Percentiles rank a stretch among this genome's conserved stretches.
These are phyloP conservation scores for Agroathelia rolfsii DNA, from an alignment of 1,284 basidiomycete species.

Conservation along the genomic window DNA sequence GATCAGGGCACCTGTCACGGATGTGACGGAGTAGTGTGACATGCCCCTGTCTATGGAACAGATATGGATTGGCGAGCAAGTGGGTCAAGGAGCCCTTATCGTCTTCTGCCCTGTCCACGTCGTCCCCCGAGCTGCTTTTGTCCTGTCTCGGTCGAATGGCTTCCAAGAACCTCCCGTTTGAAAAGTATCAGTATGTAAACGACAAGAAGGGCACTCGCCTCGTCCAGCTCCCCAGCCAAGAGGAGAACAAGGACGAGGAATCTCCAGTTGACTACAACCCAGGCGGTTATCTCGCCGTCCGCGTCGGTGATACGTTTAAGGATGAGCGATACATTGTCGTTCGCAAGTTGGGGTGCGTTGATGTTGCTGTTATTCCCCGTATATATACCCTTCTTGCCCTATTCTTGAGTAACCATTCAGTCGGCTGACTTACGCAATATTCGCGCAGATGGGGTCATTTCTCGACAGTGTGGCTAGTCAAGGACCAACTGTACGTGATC, in stretches of 20 bases:
- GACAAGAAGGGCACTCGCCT: conserved; percentile 59
- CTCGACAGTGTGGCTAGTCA: conserved; percentile 77
- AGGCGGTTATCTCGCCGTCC: conserved; percentile 74
- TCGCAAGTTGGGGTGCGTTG: conserved; percentile 69
- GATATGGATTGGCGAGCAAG: too few species aligned
- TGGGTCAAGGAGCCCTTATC: too few species aligned
- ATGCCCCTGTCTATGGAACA: too few species aligned
- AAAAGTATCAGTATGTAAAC: conserved; percentile 66
- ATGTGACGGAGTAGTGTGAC: too few species aligned
- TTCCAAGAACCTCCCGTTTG: conserved; percentile 52
- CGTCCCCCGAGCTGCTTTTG: too few species aligned
- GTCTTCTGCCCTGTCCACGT: too few species aligned
- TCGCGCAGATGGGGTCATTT: conserved; percentile 79
- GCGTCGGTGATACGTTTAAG: conserved; percentile 73
- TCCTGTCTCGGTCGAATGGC: conserved; percentile 13
- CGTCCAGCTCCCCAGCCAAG: conserved; percentile 52
- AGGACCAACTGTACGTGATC: conserved; percentile 53
- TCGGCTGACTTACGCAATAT: conserved; percentile 3
- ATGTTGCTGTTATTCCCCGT: conserved; percentile 8
- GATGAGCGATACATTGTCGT: conserved; percentile 70
- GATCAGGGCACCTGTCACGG: too few species aligned
- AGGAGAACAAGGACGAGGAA: conserved; percentile 66
- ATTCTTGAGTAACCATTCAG: conserved; percentile 16
- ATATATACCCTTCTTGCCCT: conserved; percentile 14
- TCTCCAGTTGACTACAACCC: conserved; percentile 70